phyloP scores from a whole-genome alignment of 768 basidiomycete species.

The Mycena vulgaris region DNA sequence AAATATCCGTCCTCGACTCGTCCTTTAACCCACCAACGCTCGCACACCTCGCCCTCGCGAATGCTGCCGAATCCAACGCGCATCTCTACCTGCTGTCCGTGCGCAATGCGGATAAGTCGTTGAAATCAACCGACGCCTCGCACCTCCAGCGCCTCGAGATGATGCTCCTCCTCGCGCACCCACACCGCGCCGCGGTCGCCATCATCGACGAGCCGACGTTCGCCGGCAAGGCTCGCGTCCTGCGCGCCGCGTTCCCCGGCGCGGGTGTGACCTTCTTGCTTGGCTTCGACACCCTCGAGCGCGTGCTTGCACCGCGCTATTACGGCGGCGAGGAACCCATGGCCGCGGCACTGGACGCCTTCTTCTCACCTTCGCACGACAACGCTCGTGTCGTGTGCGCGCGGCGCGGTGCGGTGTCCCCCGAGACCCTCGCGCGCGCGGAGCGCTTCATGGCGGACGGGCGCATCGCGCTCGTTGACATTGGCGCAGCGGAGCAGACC shows the following conservation, averaged over 20 bases:
- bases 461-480: constrained; percentile 73
- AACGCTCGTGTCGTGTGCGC: constrained; percentile 79
- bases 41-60: constrained; percentile 86
- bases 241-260: constrained; percentile 57
- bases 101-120: constrained; percentile 87
- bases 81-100: constrained; percentile 86
- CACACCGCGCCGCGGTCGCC: constrained; percentile 72
- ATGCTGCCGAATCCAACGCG: constrained; percentile 75
- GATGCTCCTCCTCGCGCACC: constrained; percentile 79
- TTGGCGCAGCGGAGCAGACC: constrained; percentile 63
- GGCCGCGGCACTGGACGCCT: constrained; percentile 66
- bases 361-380: constrained; percentile 72
- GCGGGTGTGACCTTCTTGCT: constrained; percentile 78
- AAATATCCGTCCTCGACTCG: constrained; percentile 87
- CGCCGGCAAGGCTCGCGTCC: constrained; percentile 79
- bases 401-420: constrained; percentile 52
- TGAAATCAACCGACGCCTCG: constrained; percentile 80
- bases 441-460: constrained; percentile 65
- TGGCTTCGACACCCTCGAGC: constrained; percentile 89
- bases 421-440: constrained; percentile 50
- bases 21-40: constrained; percentile 95
- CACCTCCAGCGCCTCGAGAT: constrained; percentile 88
- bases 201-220: constrained; percentile 92
- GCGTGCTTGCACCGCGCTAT: constrained; percentile 83
- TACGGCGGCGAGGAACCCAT: constrained; percentile 72